Conservation (phyloP, 352 stramenopile species). For the Phytophthora tubulina region DNA sequence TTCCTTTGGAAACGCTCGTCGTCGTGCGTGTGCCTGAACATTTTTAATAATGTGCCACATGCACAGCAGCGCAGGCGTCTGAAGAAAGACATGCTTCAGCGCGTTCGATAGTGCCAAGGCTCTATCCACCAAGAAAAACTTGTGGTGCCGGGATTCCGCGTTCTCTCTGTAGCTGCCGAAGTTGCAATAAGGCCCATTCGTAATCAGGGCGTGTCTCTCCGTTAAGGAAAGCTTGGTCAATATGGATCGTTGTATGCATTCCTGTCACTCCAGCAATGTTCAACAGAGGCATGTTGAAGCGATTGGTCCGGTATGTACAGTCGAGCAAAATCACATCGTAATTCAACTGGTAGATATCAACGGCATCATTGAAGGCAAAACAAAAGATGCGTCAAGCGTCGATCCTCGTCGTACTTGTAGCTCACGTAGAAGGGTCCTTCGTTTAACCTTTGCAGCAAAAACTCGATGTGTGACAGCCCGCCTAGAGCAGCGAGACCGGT, state of each 20-base stretch:
- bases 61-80: constrained; percentile 11
- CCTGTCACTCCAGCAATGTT: constrained; percentile 36
- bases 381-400: constrained; percentile 14
- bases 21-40: too few species aligned
- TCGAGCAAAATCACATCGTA: constrained; percentile 33
- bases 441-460: neutral
- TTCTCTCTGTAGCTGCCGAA: neutral
- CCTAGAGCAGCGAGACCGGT: neutral
- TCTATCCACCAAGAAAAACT: constrained; percentile 10
- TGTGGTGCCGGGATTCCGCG: neutral
- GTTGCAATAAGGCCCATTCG: neutral
- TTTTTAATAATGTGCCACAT: constrained; percentile 26
- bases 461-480: constrained; percentile 4
- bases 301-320: constrained; percentile 42
- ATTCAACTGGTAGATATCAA: constrained; percentile 22
- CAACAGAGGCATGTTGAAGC: constrained; percentile 33
- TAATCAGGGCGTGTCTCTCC: constrained; percentile 6
- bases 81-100: neutral
- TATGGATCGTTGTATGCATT: constrained; percentile 37
- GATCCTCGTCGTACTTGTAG: neutral
- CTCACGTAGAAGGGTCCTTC: neutral
- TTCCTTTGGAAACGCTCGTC: constrained; percentile 7
- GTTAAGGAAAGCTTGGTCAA: constrained; percentile 30
- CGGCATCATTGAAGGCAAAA: constrained; percentile 13
- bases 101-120: constrained; percentile 14